A percentile compares a stretch with the other conserved stretches of the same genome.
These are phyloP conservation scores for Amanita pseudoporphyria DNA, from an alignment of 768 basidiomycete species.

Conservation along the genomic window DNA sequence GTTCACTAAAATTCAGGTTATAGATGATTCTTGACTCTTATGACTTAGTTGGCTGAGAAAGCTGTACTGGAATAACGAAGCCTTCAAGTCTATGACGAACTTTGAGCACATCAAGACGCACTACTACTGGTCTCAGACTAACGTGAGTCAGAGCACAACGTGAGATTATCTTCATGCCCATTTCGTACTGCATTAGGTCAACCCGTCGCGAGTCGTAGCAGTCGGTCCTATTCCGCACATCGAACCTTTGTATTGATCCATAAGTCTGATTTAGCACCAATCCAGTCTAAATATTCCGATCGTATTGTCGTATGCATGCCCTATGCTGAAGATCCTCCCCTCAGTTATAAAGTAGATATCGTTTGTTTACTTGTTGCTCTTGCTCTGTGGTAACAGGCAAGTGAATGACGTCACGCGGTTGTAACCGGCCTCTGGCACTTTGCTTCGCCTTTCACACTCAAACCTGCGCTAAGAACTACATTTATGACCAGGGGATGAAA, in stretches of 20 bases:
- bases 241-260: constrained; percentile 33
- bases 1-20: constrained; percentile 7
- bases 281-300: too few relatives aligned
- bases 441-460: too few relatives aligned
- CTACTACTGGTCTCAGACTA: constrained; percentile 57
- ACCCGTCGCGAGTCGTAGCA: constrained; percentile 70
- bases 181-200: constrained; percentile 41
- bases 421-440: too few relatives aligned
- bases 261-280: constrained; percentile 17
- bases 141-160: constrained; percentile 19
- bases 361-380: too few relatives aligned
- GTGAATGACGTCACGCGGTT: too few relatives aligned
- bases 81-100: constrained; percentile 81
- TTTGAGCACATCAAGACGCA: constrained; percentile 83
- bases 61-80: constrained; percentile 84
- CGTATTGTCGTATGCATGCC: too few relatives aligned
- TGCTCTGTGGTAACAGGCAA: too few relatives aligned
- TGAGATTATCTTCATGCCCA: not conserved
- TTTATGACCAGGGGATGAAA: too few relatives aligned
- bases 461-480: too few relatives aligned
- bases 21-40: too few relatives aligned
- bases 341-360: too few relatives aligned
- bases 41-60: constrained; percentile 72
- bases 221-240: constrained; percentile 66
- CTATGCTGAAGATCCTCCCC: too few relatives aligned